Percentiles rank a stretch among this genome's conserved stretches.
phyloP scores from a whole-genome alignment of 73 alveolate genomes.

The Blepharisma japonicum region DNA sequence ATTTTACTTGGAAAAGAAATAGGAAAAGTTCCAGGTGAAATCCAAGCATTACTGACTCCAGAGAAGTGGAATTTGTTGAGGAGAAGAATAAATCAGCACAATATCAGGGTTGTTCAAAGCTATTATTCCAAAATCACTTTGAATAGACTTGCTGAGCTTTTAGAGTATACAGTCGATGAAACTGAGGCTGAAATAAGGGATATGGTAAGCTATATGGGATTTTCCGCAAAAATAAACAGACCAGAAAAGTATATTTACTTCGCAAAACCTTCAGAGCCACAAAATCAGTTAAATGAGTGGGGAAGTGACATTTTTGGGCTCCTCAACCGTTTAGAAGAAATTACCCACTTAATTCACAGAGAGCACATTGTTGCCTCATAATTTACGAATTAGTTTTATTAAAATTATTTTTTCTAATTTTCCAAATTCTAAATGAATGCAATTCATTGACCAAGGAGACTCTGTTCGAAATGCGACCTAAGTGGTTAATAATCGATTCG shows the following conservation, averaged over 20 bases:
- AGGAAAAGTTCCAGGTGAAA: slow-evolving; percentile 36
- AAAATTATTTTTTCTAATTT: no score
- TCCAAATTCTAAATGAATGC: no score
- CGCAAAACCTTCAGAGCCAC: slow-evolving; percentile 50
- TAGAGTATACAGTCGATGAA: slow-evolving; percentile 59
- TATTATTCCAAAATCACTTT: slow-evolving; percentile 74
- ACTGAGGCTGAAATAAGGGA: slow-evolving; percentile 78
- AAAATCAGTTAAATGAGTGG: slow-evolving; percentile 71
- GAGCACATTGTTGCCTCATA: slow-evolving; percentile 35
- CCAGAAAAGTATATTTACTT: slow-evolving; percentile 62
- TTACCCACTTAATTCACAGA: slow-evolving; percentile 73
- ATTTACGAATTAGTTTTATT: slow-evolving; percentile 6
- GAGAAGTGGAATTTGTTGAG: slow-evolving; percentile 55
- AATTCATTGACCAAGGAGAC: no score
- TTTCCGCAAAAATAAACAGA: slow-evolving; percentile 77
- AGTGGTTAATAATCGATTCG: no score
- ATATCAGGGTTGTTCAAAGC: slow-evolving; percentile 71
- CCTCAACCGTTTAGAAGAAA: slow-evolving; percentile 62
- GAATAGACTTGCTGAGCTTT: slow-evolving; percentile 66
- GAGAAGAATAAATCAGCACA: slow-evolving; percentile 86
- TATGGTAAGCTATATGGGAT: slow-evolving; percentile 75
- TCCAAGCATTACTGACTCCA: slow-evolving; percentile 12
- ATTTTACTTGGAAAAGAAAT: slow-evolving; percentile 54
- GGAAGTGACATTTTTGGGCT: slow-evolving; percentile 52
- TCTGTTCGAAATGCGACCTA: no score